Evolutionary conservation across 768 basidiomycete genomes (phyloP).

Genomic region (Russula sp.): DNA sequence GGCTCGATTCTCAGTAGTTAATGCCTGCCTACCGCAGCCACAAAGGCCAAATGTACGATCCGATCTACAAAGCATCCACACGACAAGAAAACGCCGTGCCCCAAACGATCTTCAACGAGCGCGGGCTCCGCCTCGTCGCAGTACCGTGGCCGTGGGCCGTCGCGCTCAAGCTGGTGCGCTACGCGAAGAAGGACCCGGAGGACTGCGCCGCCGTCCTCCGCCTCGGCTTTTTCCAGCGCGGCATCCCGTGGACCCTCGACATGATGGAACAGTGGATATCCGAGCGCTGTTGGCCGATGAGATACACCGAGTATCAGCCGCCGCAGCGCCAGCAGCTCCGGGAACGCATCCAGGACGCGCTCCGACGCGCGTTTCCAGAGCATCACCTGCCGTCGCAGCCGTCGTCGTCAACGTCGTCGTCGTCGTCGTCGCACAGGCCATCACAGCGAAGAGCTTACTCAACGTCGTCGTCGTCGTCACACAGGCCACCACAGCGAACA

Average conservation of each 20-base stretch:
- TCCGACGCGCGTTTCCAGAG: neutral
- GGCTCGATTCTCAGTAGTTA: neutral
- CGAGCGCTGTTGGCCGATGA: conserved; percentile 58
- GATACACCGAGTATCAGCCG: conserved; percentile 45
- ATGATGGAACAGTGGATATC: conserved; percentile 54
- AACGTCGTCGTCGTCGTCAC: neutral
- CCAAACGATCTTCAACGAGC: conserved; percentile 54
- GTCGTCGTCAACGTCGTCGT: neutral
- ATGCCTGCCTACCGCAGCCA: conserved; percentile 14
- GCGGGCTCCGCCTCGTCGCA: conserved; percentile 50
- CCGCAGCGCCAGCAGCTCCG: conserved; percentile 42
- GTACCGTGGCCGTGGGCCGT: conserved; percentile 70
- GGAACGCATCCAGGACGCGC: conserved; percentile 36
- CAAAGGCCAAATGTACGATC: conserved; percentile 41
- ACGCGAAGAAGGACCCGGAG: conserved; percentile 52
- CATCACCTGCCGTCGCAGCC: neutral
- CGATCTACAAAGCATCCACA: conserved; percentile 49
- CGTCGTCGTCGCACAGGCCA: neutral
- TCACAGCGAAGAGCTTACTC: neutral
- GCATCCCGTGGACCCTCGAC: conserved; percentile 49
- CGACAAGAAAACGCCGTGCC: conserved; percentile 35
- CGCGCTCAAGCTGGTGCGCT: conserved; percentile 66
- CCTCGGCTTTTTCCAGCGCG: conserved; percentile 48
- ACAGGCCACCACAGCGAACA: neutral
- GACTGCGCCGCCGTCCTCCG: conserved; percentile 67